A percentile compares a stretch with the other conserved stretches of the same genome.
phyloP scores from a whole-genome alignment of 495 filamentous ascomycete genomes.

The Penicillium paradoxum region DNA sequence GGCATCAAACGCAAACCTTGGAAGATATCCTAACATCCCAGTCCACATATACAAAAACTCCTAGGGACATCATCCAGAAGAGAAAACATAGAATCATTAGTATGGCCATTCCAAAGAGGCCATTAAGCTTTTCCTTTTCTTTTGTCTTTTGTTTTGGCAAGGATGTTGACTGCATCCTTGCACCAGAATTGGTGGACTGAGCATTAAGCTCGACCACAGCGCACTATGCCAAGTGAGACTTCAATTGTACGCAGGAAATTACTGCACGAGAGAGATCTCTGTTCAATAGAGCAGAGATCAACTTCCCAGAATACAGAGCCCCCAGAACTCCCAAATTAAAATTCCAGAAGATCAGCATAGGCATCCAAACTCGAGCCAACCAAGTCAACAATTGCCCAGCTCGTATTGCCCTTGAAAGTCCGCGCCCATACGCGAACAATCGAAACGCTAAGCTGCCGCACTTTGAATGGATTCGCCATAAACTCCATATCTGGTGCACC shows the following conservation, averaged over 20 bases:
- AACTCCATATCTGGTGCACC: slow-evolving; percentile 43
- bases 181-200: not conserved
- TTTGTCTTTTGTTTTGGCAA: not conserved
- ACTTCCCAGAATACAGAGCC: not conserved
- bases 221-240: not conserved
- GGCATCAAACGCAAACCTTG: not conserved
- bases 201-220: not conserved
- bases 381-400: slow-evolving; percentile 50
- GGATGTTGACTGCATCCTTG: not conserved
- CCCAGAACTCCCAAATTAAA: slow-evolving; percentile 4
- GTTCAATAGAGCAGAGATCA: not conserved
- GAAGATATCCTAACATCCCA: not conserved
- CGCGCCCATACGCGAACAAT: slow-evolving; percentile 52
- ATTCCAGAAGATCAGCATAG: slow-evolving; percentile 40
- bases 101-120: not conserved
- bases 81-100: slow-evolving; percentile 7
- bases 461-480: slow-evolving; percentile 42
- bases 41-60: slow-evolving; percentile 6
- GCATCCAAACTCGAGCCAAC: slow-evolving; percentile 44
- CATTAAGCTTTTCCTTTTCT: not conserved
- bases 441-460: slow-evolving; percentile 44
- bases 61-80: slow-evolving; percentile 1
- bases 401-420: slow-evolving; percentile 52
- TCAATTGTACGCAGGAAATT: not conserved
- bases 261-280: not conserved